These are phyloP conservation scores for Fusarium falciforme DNA, from an alignment of 2,329 filamentous ascomycete genomes.

Conservation along the genomic window DNA sequence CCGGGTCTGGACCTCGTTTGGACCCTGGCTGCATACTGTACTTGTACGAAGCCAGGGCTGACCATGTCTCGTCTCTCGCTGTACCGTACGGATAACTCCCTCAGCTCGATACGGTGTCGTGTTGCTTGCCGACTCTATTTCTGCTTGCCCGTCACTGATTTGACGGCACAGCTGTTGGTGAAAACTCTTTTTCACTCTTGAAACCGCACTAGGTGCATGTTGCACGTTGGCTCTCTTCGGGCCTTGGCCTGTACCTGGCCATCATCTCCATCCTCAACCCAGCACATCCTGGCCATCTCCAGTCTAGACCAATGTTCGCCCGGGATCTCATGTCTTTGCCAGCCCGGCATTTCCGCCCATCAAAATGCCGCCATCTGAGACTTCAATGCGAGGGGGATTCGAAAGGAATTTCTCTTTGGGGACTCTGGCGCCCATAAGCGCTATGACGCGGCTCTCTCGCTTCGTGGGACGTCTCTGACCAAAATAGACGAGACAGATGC, in stretches of 20 bases:
- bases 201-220: constrained; percentile 1
- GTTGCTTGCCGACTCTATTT: not conserved
- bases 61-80: not conserved
- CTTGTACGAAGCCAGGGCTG: constrained; percentile 23
- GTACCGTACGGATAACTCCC: not conserved
- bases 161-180: not conserved
- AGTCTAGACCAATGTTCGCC: constrained; percentile 26
- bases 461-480: not conserved
- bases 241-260: constrained; percentile 17
- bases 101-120: not conserved
- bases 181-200: constrained; percentile 7
- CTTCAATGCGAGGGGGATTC: not conserved
- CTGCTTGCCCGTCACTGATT: not conserved
- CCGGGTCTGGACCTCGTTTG: constrained; percentile 34
- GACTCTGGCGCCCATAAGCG: constrained; percentile 12
- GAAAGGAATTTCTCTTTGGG: not conserved
- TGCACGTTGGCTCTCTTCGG: constrained; percentile 6
- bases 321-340: constrained; percentile 11
- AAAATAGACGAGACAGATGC: not conserved
- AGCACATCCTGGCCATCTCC: constrained; percentile 17
- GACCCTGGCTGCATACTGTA: constrained; percentile 32
- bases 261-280: constrained; percentile 7
- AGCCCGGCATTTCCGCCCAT: constrained; percentile 1
- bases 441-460: constrained; percentile 5
- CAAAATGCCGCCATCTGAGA: not conserved